Conservation (phyloP, 495 filamentous ascomycete species). For the Penicillium waksmanii region DNA sequence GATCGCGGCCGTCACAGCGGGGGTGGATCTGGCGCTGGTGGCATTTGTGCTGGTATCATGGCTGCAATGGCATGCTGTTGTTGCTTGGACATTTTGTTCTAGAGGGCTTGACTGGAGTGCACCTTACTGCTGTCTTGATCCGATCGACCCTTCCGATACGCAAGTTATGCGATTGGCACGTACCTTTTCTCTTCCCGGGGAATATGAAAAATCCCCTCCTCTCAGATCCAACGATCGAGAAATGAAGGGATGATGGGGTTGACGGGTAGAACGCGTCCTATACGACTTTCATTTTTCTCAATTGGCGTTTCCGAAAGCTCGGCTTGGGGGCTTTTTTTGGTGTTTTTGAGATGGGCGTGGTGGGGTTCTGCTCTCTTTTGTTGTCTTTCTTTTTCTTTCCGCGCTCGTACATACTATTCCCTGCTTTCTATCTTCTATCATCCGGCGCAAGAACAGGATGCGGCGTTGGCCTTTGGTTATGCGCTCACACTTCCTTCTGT, state of each 20-base stretch:
- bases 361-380: background rate
- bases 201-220: too few species aligned
- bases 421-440: slow-evolving; percentile 1
- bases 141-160: background rate
- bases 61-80: slow-evolving; percentile 57
- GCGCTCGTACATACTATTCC: background rate
- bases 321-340: background rate
- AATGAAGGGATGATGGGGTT: too few species aligned
- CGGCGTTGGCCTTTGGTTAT: background rate
- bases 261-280: too few species aligned
- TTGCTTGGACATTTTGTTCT: slow-evolving; percentile 59
- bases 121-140: slow-evolving; percentile 8
- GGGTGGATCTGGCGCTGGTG: slow-evolving; percentile 35
- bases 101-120: slow-evolving; percentile 15
- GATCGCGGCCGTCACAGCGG: slow-evolving; percentile 35
- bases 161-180: too few species aligned
- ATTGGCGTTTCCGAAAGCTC: slow-evolving; percentile 6
- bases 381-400: background rate
- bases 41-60: slow-evolving; percentile 52
- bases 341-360: background rate
- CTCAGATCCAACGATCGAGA: too few species aligned
- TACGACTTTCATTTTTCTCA: background rate
- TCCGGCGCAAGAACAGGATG: background rate
- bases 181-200: too few species aligned
- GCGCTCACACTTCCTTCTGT: background rate